Evolutionary conservation across 192 early-diverging fungal genomes (phyloP).

Genomic region (Diversispora epigaea): DNA sequence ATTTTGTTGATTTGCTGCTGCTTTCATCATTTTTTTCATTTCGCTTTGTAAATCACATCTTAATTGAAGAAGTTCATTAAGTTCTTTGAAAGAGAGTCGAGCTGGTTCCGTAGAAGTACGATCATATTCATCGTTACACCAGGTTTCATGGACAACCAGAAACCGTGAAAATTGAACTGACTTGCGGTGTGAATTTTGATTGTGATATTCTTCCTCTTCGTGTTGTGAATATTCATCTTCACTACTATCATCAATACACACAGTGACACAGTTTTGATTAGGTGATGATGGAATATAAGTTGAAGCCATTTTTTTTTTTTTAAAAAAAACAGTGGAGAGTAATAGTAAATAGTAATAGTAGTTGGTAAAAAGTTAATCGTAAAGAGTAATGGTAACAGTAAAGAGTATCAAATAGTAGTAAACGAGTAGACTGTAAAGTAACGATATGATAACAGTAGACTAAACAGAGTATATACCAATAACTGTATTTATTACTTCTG

Average conservation of each 20-base stretch:
- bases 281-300: constrained; percentile 4
- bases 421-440: too few relatives aligned
- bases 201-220: too few relatives aligned
- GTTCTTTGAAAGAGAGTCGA: constrained; percentile 40
- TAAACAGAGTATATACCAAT: too few relatives aligned
- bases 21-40: constrained; percentile 35
- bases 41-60: constrained; percentile 42
- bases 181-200: constrained; percentile 27
- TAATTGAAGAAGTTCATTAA: constrained; percentile 40
- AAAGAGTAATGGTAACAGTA: too few relatives aligned
- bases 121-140: constrained; percentile 45
- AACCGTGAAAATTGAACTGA: constrained; percentile 45
- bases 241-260: background rate
- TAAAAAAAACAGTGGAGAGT: background rate
- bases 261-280: background rate
- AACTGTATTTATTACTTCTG: too few relatives aligned
- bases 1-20: background rate
- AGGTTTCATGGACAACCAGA: constrained; percentile 42
- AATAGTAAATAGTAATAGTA: too few relatives aligned
- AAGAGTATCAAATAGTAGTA: too few relatives aligned
- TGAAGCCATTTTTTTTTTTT: background rate
- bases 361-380: too few relatives aligned
- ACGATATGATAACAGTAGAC: too few relatives aligned
- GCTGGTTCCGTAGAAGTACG: constrained; percentile 42
- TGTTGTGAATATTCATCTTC: constrained; percentile 10